These are phyloP conservation scores for Fraxinus baroniana DNA, from an alignment of 305 asterid genomes.

Conservation along the genomic window DNA sequence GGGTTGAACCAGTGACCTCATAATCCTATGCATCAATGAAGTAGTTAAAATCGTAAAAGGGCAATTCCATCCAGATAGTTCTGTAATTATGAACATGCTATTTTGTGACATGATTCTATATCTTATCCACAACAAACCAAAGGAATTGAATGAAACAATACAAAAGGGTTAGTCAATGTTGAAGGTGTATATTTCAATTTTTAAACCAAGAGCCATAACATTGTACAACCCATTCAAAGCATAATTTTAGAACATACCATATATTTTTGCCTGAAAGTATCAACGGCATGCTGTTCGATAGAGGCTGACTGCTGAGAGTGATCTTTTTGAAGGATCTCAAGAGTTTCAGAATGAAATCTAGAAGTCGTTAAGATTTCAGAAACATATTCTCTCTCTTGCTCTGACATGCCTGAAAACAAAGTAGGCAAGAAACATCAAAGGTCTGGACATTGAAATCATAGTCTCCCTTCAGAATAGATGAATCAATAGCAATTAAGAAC, in stretches of 20 bases:
- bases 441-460: neutral
- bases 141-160: neutral
- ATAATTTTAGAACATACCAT: neutral
- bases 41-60: neutral
- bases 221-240: neutral
- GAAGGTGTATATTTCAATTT: neutral
- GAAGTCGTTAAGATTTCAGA: constrained; percentile 49
- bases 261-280: constrained; percentile 45
- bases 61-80: neutral
- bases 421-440: neutral
- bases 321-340: constrained; percentile 46
- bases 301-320: constrained; percentile 57
- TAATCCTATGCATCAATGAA: constrained; percentile 32
- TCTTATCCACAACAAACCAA: neutral
- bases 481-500: neutral
- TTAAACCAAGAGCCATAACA: neutral
- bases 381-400: constrained; percentile 53
- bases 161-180: neutral
- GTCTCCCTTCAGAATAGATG: neutral
- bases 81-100: neutral
- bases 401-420: constrained; percentile 52
- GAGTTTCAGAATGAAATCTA: constrained; percentile 51
- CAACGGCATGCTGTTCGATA: constrained; percentile 38
- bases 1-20: constrained; percentile 36
- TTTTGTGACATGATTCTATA: neutral